A percentile compares a stretch with the other conserved stretches of the same genome.
Evolutionary conservation across 208 protist species (phyloP).

Genomic region (Leishmania major): DNA sequence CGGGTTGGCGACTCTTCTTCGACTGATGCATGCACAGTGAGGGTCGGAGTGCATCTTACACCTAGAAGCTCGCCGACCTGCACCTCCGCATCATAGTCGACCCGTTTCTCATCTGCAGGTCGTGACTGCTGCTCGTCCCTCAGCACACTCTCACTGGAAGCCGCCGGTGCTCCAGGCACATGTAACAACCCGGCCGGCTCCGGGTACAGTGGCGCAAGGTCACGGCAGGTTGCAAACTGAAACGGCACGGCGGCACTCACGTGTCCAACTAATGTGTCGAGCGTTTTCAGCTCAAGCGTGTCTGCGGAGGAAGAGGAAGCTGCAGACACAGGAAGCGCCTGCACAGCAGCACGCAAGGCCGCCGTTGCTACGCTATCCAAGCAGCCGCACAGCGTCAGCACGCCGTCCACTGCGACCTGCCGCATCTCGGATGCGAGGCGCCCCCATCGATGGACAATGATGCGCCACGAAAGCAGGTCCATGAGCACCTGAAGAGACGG

Average conservation of each 20-base stretch:
- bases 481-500: conserved; percentile 55
- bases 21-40: not conserved
- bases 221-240: conserved; percentile 21
- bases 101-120: not conserved
- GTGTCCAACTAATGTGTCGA: conserved; percentile 11
- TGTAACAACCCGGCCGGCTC: conserved; percentile 16
- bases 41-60: conserved; percentile 5
- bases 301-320: not conserved
- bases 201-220: conserved; percentile 18
- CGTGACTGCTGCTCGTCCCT: not conserved
- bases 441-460: conserved; percentile 42
- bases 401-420: conserved; percentile 19
- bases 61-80: conserved; percentile 18
- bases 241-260: conserved; percentile 29
- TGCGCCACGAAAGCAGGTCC: conserved; percentile 63
- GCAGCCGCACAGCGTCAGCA: conserved; percentile 18
- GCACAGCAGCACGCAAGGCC: conserved; percentile 19
- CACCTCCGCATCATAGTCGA: conserved; percentile 7
- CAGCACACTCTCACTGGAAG: not conserved
- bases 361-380: conserved; percentile 15
- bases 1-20: not conserved
- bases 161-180: not conserved
- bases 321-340: conserved; percentile 1
- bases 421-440: conserved; percentile 31
- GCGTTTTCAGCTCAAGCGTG: not conserved